Evolutionary conservation across 208 protist species (phyloP).

Genomic region (Leishmania guyanensis): DNA sequence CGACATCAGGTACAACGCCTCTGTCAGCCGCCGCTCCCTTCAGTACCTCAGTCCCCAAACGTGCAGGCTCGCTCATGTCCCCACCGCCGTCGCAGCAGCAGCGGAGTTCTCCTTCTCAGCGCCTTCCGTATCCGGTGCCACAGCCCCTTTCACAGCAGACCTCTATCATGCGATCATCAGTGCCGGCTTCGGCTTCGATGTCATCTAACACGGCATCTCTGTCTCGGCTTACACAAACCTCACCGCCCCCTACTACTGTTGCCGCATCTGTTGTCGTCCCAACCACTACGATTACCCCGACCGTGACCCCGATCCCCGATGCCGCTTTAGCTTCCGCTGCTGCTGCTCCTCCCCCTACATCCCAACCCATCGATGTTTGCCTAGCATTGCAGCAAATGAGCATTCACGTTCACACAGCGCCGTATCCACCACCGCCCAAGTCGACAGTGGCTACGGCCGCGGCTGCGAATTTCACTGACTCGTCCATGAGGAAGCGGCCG

Average conservation of each 20-base stretch:
- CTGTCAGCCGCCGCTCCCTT: not conserved
- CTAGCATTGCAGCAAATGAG: constrained; percentile 17
- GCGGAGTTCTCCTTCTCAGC: not conserved
- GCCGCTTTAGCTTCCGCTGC: not conserved
- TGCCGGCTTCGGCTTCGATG: not conserved
- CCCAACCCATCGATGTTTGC: constrained; percentile 6
- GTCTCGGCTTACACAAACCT: not conserved
- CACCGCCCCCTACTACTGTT: not conserved
- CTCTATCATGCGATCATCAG: not conserved
- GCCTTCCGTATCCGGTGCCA: not conserved
- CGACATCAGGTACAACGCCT: not conserved
- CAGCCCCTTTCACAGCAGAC: constrained; percentile 8
- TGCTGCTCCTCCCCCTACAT: not conserved
- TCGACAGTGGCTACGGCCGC: not conserved
- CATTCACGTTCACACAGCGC: constrained; percentile 1
- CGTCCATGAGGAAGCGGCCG: not conserved
- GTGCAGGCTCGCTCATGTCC: not conserved
- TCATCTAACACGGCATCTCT: not conserved
- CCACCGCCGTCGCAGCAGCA: not conserved
- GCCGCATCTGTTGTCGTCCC: not conserved
- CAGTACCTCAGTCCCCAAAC: not conserved
- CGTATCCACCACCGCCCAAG: not conserved
- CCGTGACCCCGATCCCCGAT: not conserved
- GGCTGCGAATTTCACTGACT: not conserved
- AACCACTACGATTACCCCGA: not conserved